Conservation (phyloP, 345 rosid genomes). For the Zanthoxylum bungeanum region DNA sequence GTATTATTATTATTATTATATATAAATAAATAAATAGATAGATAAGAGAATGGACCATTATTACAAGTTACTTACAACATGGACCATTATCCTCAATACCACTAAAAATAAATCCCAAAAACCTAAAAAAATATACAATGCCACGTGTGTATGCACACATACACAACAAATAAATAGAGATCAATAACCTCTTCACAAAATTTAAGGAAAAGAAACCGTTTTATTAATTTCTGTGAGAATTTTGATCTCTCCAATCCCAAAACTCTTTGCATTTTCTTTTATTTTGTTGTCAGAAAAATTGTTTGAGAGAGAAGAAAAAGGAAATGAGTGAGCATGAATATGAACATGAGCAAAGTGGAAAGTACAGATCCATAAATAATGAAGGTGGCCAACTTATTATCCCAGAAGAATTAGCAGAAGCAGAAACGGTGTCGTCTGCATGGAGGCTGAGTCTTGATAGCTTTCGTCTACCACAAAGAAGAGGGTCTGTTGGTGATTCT, state of each 20-base stretch:
- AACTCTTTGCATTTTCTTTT: not conserved
- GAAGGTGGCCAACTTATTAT: not conserved
- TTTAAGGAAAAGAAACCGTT: constrained; percentile 1
- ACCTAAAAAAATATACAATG: fast-evolving
- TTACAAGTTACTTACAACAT: no score
- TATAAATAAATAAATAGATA: not conserved
- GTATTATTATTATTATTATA: no score
- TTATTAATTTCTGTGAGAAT: not conserved
- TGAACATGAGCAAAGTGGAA: not conserved
- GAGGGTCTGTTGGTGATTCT: not conserved
- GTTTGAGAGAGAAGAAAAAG: not conserved
- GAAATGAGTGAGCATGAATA: not conserved
- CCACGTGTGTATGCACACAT: not conserved
- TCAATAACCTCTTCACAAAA: not conserved
- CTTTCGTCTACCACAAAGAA: constrained; percentile 34
- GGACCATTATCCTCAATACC: not conserved
- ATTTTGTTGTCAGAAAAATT: not conserved
- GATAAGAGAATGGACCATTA: not conserved
- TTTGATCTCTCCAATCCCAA: not conserved
- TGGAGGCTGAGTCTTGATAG: constrained; percentile 50
- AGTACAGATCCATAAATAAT: not conserved
- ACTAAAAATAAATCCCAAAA: not conserved
- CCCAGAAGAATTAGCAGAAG: no score
- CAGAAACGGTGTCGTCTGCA: constrained; percentile 23
- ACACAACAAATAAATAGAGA: not conserved